Percentiles rank a stretch among this genome's conserved stretches.
phyloP scores from a whole-genome alignment of 2,329 filamentous ascomycete species.

The Apiospora koreana region DNA sequence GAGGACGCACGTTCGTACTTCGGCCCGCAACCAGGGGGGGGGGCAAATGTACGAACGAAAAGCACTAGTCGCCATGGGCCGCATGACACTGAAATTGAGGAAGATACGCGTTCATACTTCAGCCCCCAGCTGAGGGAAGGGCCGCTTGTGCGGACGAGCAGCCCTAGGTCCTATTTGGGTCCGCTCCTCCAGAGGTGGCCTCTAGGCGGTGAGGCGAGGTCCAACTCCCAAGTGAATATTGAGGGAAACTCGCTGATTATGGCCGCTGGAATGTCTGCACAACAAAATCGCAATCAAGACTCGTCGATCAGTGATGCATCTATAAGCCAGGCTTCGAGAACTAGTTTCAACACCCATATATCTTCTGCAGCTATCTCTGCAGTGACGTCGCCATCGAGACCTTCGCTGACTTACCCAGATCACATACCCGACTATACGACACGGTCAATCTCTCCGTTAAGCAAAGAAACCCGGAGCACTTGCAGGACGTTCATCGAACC shows the following conservation, averaged over 20 bases:
- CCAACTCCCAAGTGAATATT: background rate
- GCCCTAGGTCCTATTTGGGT: background rate
- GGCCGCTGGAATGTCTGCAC: background rate
- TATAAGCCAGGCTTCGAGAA: background rate
- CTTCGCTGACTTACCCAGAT: background rate
- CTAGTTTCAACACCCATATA: background rate
- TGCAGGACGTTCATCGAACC: background rate
- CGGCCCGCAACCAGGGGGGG: background rate
- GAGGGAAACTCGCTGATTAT: background rate
- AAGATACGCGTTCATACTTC: background rate
- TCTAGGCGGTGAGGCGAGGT: background rate
- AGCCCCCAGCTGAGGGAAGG: background rate
- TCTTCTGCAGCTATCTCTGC: background rate
- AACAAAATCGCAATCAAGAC: background rate
- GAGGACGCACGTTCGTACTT: background rate
- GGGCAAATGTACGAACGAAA: background rate
- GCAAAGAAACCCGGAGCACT: background rate
- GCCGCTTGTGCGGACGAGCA: background rate
- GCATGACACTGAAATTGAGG: background rate
- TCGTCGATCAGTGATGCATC: background rate
- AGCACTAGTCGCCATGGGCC: background rate
- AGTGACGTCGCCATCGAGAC: background rate
- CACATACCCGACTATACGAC: background rate
- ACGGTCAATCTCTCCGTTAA: background rate
- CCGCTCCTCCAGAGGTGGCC: background rate